A percentile compares a stretch with the other conserved stretches of the same genome.
Conservation (phyloP, 1,284 basidiomycete species). For the Apiotrichum gamsii region DNA sequence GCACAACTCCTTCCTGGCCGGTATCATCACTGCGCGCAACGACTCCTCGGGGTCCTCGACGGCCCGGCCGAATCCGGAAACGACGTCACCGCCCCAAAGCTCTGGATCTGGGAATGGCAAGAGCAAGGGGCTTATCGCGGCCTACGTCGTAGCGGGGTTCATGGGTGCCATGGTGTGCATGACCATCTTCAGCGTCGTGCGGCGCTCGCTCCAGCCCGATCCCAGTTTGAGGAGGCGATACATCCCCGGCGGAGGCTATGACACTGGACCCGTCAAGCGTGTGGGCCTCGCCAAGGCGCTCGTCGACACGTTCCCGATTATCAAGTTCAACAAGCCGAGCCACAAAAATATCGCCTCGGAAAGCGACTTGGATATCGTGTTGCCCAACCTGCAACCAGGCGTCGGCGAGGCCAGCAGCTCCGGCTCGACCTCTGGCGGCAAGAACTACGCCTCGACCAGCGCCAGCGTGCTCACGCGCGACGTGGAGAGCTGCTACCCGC, state of each 20-base stretch:
- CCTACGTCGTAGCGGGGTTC: conserved; percentile 79
- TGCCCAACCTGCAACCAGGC: conserved; percentile 3
- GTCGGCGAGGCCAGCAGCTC: conserved; percentile 4
- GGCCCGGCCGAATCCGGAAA: conserved; percentile 10
- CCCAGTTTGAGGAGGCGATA: background rate
- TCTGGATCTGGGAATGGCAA: conserved; percentile 15
- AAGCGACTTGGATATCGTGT: conserved; percentile 1
- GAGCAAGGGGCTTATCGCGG: conserved; percentile 56
- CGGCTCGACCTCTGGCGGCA: too few species aligned
- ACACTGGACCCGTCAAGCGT: conserved; percentile 52
- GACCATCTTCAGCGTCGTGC: conserved; percentile 40
- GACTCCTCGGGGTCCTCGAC: conserved; percentile 49
- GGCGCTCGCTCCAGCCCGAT: conserved; percentile 59
- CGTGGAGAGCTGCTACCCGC: background rate
- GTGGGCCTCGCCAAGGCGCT: conserved; percentile 78
- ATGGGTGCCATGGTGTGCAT: conserved; percentile 64
- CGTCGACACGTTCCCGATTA: conserved; percentile 85
- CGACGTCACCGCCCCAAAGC: background rate
- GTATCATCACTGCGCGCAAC: conserved; percentile 62
- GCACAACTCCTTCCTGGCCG: conserved; percentile 59
- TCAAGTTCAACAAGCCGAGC: conserved; percentile 61
- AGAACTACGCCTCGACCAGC: too few species aligned
- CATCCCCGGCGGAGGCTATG: conserved; percentile 10
- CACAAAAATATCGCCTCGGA: background rate
- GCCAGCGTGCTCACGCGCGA: conserved; percentile 1